These are phyloP conservation scores for Ophiostoma sp. DNA, from an alignment of 2,329 filamentous ascomycete genomes.

Conservation along the genomic window DNA sequence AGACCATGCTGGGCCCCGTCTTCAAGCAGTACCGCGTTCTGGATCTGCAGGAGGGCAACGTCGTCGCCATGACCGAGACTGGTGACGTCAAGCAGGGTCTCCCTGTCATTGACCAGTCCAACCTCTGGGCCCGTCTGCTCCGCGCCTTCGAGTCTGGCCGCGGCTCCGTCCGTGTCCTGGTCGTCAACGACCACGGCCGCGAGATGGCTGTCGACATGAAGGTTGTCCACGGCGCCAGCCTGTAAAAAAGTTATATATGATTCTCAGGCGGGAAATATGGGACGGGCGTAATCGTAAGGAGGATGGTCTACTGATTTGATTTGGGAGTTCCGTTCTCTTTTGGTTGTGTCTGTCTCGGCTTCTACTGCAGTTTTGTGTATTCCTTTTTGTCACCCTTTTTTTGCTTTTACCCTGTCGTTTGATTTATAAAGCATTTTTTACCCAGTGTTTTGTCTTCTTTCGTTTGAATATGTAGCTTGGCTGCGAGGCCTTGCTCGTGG, in stretches of 20 bases:
- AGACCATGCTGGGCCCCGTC: conserved; percentile 98
- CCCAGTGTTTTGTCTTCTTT: conserved; percentile 7
- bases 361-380: conserved; percentile 1
- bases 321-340: not conserved
- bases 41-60: conserved; percentile 76
- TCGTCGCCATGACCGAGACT: conserved; percentile 98
- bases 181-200: conserved; percentile 86
- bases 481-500: not conserved
- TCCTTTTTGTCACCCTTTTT: conserved; percentile 4
- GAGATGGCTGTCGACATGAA: conserved; percentile 99
- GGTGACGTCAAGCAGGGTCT: conserved; percentile 97
- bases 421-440: conserved; percentile 23
- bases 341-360: not conserved
- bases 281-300: not conserved
- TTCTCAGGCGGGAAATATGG: not conserved
- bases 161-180: conserved; percentile 88
- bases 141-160: conserved; percentile 85
- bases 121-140: conserved; percentile 73
- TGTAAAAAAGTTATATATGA: conserved; percentile 41
- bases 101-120: conserved; percentile 90
- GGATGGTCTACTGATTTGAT: not conserved
- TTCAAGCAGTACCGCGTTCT: conserved; percentile 99
- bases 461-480: conserved; percentile 1
- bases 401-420: conserved; percentile 15
- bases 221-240: conserved; percentile 77